Percentiles rank a stretch among this genome's conserved stretches.
Conservation (phyloP, 768 basidiomycete genomes). For the Amanita pseudoporphyria region DNA sequence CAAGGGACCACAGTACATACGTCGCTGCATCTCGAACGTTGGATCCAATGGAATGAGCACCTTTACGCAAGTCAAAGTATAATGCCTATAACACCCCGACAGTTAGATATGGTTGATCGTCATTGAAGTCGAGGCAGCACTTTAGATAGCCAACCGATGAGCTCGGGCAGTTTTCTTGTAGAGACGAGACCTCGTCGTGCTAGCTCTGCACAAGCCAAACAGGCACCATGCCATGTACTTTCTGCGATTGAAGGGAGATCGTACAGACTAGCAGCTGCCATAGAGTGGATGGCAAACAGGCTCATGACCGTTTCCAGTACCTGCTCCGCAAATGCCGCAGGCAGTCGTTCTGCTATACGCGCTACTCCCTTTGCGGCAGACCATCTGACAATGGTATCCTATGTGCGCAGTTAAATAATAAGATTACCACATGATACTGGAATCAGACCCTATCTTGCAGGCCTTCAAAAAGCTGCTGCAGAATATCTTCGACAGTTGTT, state of each 20-base stretch:
- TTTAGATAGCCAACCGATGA: slow-evolving; percentile 78
- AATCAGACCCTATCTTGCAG: slow-evolving; percentile 71
- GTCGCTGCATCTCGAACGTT: slow-evolving; percentile 92
- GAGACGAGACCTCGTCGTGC: slow-evolving; percentile 71
- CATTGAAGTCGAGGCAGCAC: slow-evolving; percentile 26
- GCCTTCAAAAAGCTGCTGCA: slow-evolving; percentile 63
- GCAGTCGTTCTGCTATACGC: slow-evolving; percentile 73
- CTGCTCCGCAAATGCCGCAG: slow-evolving; percentile 64
- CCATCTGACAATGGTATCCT: slow-evolving; percentile 96
- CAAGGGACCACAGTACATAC: slow-evolving; percentile 92
- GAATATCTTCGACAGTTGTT: slow-evolving; percentile 62
- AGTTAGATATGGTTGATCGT: slow-evolving; percentile 1
- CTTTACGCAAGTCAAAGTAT: slow-evolving; percentile 86
- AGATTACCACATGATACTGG: not conserved
- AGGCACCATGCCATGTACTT: slow-evolving; percentile 91
- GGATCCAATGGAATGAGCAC: slow-evolving; percentile 88
- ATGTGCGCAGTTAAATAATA: slow-evolving; percentile 4
- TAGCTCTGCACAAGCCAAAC: slow-evolving; percentile 87
- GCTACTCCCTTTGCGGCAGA: slow-evolving; percentile 90
- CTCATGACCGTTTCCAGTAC: slow-evolving; percentile 73
- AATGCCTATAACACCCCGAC: slow-evolving; percentile 48
- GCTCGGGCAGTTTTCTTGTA: slow-evolving; percentile 42
- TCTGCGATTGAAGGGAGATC: slow-evolving; percentile 75
- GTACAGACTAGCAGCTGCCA: slow-evolving; percentile 52
- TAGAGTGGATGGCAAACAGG: slow-evolving; percentile 69